Evolutionary conservation across 805 yeast species (phyloP), one percentile per base, ranked within the genome.

Genomic region (Wickerhamiella hasegawae): DNA sequence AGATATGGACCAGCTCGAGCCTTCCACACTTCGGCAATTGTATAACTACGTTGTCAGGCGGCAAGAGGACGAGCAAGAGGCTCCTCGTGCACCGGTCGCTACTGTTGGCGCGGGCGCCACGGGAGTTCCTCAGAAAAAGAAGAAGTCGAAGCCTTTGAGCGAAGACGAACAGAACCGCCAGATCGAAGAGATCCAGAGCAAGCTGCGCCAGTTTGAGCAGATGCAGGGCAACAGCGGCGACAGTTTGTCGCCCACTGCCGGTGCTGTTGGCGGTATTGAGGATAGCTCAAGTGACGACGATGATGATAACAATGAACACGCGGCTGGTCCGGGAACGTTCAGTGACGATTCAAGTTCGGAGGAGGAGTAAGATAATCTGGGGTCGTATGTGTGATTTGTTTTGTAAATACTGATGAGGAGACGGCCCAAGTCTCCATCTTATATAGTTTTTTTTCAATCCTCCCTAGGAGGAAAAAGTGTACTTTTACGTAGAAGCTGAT

Each of bases 1-100:
- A 40, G 98, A 90, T 57, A 79, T 90, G 75, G 96, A 90, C 54
- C 78, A 78, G 57, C 67, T 90, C 46, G 94, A 82, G 48, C 83
- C 82, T 44, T 62, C 71, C 28, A 85, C 96, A 1, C 68, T 87
- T 36, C 60, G 81, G 53, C 80, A 81, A 51, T 63, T 90, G 43
- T 87, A 84, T 65, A 76, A 78, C 54, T 80, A 77, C 47, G 83
- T 90, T 45, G 80, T 77, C 15, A 33, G 47, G 20, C 42, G 42
- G 41, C 40, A 39, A 28, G 37, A 33, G 37, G 17, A 24, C 15
- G 21, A 19, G 12, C 15, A 14, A 17, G 23, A 11, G 22, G 21
- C 25, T 18, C 18, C 33, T 36, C 15, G 28, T 27, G n/a, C n/a
- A n/a, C n/a, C n/a, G n/a, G 9, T 11, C 26, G 28, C 26, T 24